Conservation (phyloP, 2,329 filamentous ascomycete species). For the Scytalidium lignicola region DNA sequence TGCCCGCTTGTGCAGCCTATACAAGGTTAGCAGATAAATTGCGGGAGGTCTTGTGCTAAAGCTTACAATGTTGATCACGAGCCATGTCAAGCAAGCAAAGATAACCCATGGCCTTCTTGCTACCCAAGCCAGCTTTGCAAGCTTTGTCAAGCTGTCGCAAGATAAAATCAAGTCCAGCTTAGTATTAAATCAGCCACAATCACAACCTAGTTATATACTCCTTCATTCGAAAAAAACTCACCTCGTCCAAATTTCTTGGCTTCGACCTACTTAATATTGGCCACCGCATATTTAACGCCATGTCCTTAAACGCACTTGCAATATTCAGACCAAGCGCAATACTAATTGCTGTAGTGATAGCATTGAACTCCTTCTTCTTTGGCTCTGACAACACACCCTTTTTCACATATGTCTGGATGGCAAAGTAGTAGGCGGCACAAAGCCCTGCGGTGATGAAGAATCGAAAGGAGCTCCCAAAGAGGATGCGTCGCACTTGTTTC, state of each 20-base stretch:
- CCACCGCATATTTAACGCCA: slow-evolving; percentile 41
- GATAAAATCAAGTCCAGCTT: slow-evolving; percentile 27
- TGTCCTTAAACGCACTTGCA: slow-evolving; percentile 36
- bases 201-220: neutral
- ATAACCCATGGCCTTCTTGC: slow-evolving; percentile 24
- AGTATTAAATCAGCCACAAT: slow-evolving; percentile 3
- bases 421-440: slow-evolving; percentile 17
- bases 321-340: slow-evolving; percentile 38
- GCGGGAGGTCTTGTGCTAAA: too few relatives aligned
- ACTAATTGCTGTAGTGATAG: slow-evolving; percentile 38
- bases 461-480: slow-evolving; percentile 15
- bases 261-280: slow-evolving; percentile 35
- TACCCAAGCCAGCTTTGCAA: slow-evolving; percentile 24
- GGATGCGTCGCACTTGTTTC: slow-evolving; percentile 20
- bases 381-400: slow-evolving; percentile 26
- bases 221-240: slow-evolving; percentile 13
- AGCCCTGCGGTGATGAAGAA: slow-evolving; percentile 18
- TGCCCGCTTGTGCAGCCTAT: slow-evolving; percentile 36
- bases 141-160: slow-evolving; percentile 27
- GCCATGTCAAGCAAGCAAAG: slow-evolving; percentile 24
- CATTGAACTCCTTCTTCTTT: slow-evolving; percentile 38
- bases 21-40: neutral
- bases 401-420: slow-evolving; percentile 9
- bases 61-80: slow-evolving; percentile 29
- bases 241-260: slow-evolving; percentile 33